These are phyloP conservation scores for Euptelea pleiosperma DNA, from an alignment of 164 flowering plant genomes.

Conservation along the genomic window DNA sequence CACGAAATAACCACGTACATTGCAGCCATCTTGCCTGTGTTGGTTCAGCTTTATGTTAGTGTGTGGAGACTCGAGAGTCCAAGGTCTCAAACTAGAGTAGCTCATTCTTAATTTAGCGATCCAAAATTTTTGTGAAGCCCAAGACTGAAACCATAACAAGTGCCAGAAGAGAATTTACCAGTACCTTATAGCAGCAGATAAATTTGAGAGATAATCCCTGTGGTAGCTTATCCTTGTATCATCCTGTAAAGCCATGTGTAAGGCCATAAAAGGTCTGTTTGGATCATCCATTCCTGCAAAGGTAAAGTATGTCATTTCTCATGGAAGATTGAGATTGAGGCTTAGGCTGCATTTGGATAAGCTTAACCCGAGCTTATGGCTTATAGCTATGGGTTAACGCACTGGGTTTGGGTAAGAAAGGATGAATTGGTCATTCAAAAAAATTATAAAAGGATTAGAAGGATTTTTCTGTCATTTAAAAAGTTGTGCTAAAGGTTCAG, in stretches of 20 bases:
- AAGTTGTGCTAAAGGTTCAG: no score
- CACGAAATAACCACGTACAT: slow-evolving; percentile 71
- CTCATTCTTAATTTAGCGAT: not conserved
- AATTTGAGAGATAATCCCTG: slow-evolving; percentile 75
- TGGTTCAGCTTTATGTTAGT: slow-evolving; percentile 2
- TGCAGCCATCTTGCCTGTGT: slow-evolving; percentile 71
- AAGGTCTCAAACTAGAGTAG: not conserved
- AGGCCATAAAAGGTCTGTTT: slow-evolving; percentile 34
- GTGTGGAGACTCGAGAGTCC: not conserved
- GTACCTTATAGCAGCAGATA: slow-evolving; percentile 81
- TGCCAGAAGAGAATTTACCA: not conserved
- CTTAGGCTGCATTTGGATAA: no score
- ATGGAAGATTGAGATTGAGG: not conserved
- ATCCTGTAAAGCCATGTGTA: slow-evolving; percentile 58
- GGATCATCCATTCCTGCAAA: slow-evolving; percentile 83
- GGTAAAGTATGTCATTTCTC: not conserved
- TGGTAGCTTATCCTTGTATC: slow-evolving; percentile 73
- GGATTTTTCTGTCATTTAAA: no score
- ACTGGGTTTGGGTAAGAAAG: no score
- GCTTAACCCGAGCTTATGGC: no score
- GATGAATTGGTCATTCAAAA: no score
- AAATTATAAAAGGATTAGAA: no score
- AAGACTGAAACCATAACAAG: not conserved
- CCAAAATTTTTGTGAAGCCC: not conserved
- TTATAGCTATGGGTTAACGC: no score